A percentile compares a stretch with the other conserved stretches of the same genome.
Conservation (phyloP, 2,329 filamentous ascomycete genomes). For the Arthrobotrys megalospora region DNA sequence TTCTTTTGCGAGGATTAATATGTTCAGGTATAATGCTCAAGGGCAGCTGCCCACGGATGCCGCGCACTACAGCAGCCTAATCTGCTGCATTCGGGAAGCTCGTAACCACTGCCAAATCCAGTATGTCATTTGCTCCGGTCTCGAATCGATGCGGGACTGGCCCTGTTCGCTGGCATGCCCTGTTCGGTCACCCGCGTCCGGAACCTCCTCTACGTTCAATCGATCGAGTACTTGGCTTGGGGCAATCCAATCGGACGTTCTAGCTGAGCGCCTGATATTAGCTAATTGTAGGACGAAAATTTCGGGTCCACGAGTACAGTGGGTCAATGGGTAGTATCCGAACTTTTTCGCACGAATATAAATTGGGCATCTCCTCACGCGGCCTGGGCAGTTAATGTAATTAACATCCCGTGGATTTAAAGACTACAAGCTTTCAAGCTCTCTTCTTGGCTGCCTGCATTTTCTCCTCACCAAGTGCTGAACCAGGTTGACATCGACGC, state of each 20-base stretch:
- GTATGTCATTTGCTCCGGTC: neutral
- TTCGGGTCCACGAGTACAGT: neutral
- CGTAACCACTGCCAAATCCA: neutral
- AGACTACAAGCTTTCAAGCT: constrained; percentile 10
- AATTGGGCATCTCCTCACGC: constrained; percentile 27
- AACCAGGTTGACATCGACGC: constrained; percentile 6
- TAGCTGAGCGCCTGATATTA: neutral
- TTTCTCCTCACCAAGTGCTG: neutral
- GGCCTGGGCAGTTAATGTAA: too few relatives aligned
- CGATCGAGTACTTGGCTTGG: neutral
- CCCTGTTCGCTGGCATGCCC: neutral
- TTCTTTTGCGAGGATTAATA: constrained; percentile 13
- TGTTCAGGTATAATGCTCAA: too few relatives aligned
- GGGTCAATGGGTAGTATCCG: constrained; percentile 6
- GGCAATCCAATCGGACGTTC: constrained; percentile 1
- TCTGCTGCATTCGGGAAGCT: neutral
- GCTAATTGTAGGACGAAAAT: neutral
- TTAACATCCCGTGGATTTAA: neutral
- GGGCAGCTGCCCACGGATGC: neutral
- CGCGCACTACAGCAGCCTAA: constrained; percentile 21
- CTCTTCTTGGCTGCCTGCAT: constrained; percentile 19
- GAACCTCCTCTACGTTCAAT: constrained; percentile 8
- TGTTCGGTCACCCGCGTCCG: neutral
- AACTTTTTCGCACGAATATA: constrained; percentile 21
- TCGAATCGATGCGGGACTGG: neutral